Evolutionary conservation across 148 eudicot genomes (phyloP).

Genomic region (Polygonum aviculare): DNA sequence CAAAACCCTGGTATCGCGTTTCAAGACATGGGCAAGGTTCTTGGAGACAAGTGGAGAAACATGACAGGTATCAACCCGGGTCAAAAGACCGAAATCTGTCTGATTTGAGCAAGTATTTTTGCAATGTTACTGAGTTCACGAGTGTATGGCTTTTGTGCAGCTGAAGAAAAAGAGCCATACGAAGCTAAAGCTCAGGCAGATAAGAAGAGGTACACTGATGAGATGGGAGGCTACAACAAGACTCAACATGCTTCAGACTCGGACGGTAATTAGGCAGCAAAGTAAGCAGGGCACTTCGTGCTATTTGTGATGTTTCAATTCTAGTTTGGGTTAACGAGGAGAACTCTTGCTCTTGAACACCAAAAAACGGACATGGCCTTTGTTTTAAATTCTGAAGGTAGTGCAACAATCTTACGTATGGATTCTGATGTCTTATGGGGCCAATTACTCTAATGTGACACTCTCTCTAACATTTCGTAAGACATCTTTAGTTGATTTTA

Average conservation of each 20-base stretch:
- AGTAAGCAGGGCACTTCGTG: not conserved
- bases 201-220: slow-evolving; percentile 61
- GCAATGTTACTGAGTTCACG: not conserved
- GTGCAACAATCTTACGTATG: too few relatives aligned
- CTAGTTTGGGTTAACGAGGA: too few relatives aligned
- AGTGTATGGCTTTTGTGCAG: slow-evolving; percentile 23
- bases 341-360: too few relatives aligned
- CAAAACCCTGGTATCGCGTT: slow-evolving; percentile 61
- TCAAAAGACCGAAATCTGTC: not conserved
- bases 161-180: slow-evolving; percentile 81
- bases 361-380: too few relatives aligned
- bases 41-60: slow-evolving; percentile 77
- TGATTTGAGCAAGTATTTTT: not conserved
- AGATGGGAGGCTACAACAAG: slow-evolving; percentile 68
- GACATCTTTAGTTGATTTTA: too few relatives aligned
- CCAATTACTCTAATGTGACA: too few relatives aligned
- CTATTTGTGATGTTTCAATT: not conserved
- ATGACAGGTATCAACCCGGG: slow-evolving; percentile 44
- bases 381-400: too few relatives aligned
- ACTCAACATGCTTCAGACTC: slow-evolving; percentile 56
- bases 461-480: too few relatives aligned
- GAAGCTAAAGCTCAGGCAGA: slow-evolving; percentile 76
- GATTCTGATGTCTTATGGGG: too few relatives aligned
- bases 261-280: slow-evolving; percentile 32
- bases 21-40: slow-evolving; percentile 53